These are phyloP conservation scores for Plasmopara halstedii DNA, from an alignment of 352 stramenopile genomes.

Conservation along the genomic window DNA sequence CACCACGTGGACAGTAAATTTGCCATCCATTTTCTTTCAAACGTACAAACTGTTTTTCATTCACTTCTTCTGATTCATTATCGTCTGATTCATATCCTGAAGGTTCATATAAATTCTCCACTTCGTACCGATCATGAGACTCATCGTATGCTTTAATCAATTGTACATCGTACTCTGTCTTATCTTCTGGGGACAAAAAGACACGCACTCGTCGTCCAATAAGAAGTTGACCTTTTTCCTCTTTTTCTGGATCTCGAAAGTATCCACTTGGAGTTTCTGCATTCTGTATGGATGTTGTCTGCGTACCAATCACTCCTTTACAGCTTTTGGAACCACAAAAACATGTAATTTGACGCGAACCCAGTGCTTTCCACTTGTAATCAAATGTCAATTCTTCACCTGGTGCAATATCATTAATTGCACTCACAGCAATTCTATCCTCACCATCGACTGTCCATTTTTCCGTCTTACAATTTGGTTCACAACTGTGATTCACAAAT, in stretches of 20 bases:
- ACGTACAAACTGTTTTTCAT: constrained; percentile 31
- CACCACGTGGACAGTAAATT: constrained; percentile 55
- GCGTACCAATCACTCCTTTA: constrained; percentile 69
- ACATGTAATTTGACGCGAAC: constrained; percentile 74
- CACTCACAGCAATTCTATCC: constrained; percentile 91
- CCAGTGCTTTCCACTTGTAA: constrained; percentile 92
- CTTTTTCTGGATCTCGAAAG: constrained; percentile 56
- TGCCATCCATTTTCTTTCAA: constrained; percentile 53
- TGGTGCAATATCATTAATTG: constrained; percentile 79
- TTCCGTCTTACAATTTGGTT: constrained; percentile 93
- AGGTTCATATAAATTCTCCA: constrained; percentile 32
- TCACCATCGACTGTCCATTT: constrained; percentile 91
- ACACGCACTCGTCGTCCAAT: constrained; percentile 56
- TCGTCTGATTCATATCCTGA: constrained; percentile 26
- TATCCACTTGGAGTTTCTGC: constrained; percentile 32
- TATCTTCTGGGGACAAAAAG: constrained; percentile 49
- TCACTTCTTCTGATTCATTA: constrained; percentile 33
- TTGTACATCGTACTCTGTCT: constrained; percentile 47
- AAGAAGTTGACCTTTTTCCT: constrained; percentile 38
- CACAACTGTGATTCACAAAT: constrained; percentile 96
- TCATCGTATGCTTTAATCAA: constrained; percentile 42
- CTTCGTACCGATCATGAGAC: constrained; percentile 38
- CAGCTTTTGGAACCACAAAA: constrained; percentile 57
- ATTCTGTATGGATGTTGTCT: constrained; percentile 32
- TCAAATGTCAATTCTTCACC: constrained; percentile 94